Evolutionary conservation across 495 filamentous ascomycete genomes (phyloP), one percentile per base, ranked within the genome.

Genomic region (Cryomyces antarcticus): DNA sequence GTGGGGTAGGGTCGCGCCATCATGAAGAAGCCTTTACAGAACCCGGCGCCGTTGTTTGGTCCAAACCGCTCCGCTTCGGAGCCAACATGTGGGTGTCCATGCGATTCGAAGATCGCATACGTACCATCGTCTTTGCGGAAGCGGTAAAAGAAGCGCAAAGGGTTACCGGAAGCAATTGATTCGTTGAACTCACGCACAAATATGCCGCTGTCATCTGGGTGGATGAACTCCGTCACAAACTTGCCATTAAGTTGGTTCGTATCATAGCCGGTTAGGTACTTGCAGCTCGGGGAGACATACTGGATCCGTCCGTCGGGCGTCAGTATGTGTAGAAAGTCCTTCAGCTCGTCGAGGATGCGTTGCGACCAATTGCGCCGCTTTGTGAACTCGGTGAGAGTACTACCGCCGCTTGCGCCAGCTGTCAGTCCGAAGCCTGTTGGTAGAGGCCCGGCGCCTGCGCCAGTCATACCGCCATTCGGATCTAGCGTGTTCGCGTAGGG

Each of bases 181-280:
- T 95, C 85, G 53, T 92, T 83, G 66, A 97, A 74, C 56, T 96
- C 89, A 36, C 80, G 70, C 31, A 80, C 70, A 56, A 94, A 93
- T 52, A 93, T 72, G 12, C 74, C 70, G 42, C 75, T 74, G 64
- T 97, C 89, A 60, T 95, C 88, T 7, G 78, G 71, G 49, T 97
- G 89, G 38, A 96, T 77, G 49, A 82, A 77, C 28, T 93, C 76
- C 7, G 69, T 68, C 12, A 96, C 71, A 45, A 82, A 78, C 48
- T 67, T 72, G 41, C 80, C 78, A 42, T 81, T 63, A 7, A 97
- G 62, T 50, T 87, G 77, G 9, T 73, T 65, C 1, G 70, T 57
- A 5, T 69, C 66, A 55, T 80, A 84, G 30, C 87, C 86, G 5
- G 83, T 92, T 48, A 97, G 67, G n/a, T 61, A 48, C 53, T 77